Evolutionary conservation across 2,329 filamentous ascomycete genomes (phyloP), one percentile per base, ranked within the genome.

Genomic region (Nothophoma quercina): DNA sequence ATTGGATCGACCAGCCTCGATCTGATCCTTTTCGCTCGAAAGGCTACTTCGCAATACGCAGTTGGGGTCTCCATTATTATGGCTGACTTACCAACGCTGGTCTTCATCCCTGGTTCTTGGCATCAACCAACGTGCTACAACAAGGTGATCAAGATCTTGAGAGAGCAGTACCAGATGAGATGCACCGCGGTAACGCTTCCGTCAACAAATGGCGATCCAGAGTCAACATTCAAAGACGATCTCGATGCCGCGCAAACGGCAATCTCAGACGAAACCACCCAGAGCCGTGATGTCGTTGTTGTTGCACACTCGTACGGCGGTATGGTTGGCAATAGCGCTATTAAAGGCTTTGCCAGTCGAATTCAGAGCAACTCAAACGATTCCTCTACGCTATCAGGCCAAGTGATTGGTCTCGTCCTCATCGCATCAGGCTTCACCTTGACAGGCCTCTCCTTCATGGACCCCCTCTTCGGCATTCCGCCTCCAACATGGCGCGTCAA

Each of bases 301-400:
- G 60, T 81, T 3, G 75, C 71, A 1, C 80, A 83, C 63, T 81
- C 79, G 0, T 83, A 81, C 48, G 80, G 80, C 23, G 79, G 80
- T 18, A 70, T 77, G 33, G 76, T 80, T 1, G 79, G 76, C 34
- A 71, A 69, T 55, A 81, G 79, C 55, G 78, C 78, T 2, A 65
- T 81, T 60, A 78, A 77, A 53, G 78, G 72, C 6, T 68, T 82
- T 41, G 65, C 78, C 0, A 47, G 59, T 1, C n/a, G n/a, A n/a
- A n/a, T n/a, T n/a, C n/a, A n/a, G n/a, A n/a, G n/a, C n/a, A n/a
- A n/a, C n/a, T n/a, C n/a, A n/a, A n/a, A n/a, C n/a, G n/a, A n/a
- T n/a, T n/a, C n/a, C n/a, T n/a, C n/a, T n/a, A n/a, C n/a, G n/a
- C n/a, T n/a, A n/a, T n/a, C n/a, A n/a, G n/a, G n/a, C n/a, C n/a